Evolutionary conservation across 148 eudicot genomes (phyloP).

Genomic region (Simmondsia chinensis): DNA sequence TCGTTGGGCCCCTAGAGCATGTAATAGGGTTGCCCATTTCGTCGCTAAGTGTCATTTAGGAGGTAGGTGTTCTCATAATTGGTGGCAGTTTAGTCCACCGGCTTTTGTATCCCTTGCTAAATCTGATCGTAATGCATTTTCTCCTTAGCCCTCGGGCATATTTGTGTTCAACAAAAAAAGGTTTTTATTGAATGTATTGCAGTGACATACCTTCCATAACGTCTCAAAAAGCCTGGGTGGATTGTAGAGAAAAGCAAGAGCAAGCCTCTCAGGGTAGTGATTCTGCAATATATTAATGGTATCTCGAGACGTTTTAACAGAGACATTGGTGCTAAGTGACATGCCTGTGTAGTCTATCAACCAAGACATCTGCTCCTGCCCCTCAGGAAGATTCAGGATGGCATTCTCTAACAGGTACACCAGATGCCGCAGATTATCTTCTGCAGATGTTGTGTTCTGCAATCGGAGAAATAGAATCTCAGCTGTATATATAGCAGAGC

Average conservation of each 20-base stretch:
- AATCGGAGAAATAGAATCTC: constrained; percentile 9
- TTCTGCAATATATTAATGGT: constrained; percentile 63
- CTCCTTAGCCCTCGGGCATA: too few species aligned
- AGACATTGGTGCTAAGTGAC: constrained; percentile 49
- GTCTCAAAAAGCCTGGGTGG: constrained; percentile 82
- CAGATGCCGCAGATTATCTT: constrained; percentile 75
- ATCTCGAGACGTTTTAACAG: constrained; percentile 68
- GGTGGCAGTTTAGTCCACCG: too few species aligned
- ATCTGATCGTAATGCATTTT: too few species aligned
- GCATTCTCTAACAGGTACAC: constrained; percentile 83
- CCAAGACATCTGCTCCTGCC: constrained; percentile 95
- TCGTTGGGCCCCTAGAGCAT: too few species aligned
- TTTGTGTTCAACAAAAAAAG: too few species aligned
- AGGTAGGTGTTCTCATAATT: too few species aligned
- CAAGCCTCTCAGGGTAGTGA: constrained; percentile 96
- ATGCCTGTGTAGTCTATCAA: constrained; percentile 79
- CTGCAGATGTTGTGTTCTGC: constrained; percentile 61
- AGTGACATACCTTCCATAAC: constrained; percentile 52
- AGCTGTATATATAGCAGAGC: not conserved
- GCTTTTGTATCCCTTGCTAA: too few species aligned
- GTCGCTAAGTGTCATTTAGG: too few species aligned
- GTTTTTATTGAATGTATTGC: not conserved
- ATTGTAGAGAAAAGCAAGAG: constrained; percentile 54
- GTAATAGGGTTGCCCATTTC: too few species aligned
- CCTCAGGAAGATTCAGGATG: constrained; percentile 74